phyloP scores from a whole-genome alignment of 2,329 filamentous ascomycete species.

The Septoria linicola region DNA sequence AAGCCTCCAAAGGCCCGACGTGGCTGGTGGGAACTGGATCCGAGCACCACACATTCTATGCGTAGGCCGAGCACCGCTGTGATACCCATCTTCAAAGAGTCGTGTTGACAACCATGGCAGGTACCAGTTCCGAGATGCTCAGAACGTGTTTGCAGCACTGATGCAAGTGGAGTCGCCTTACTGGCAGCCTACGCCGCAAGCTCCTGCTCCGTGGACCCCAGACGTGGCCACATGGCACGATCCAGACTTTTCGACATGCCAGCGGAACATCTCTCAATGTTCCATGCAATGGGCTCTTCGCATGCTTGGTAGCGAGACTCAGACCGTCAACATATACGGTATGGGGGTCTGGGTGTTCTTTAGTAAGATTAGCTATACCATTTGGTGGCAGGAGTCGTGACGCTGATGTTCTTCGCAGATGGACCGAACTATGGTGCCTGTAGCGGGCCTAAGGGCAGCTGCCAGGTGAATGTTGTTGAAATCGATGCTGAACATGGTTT shows the following conservation, averaged over 20 bases:
- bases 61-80: slow-evolving; percentile 28
- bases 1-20: slow-evolving; percentile 45
- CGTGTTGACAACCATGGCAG: background rate
- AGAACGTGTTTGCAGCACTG: slow-evolving; percentile 51
- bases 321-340: slow-evolving; percentile 42
- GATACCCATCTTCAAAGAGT: background rate
- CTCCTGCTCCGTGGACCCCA: slow-evolving; percentile 46
- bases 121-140: slow-evolving; percentile 50
- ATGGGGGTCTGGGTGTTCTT: slow-evolving; percentile 45
- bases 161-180: slow-evolving; percentile 57
- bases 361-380: slow-evolving; percentile 22
- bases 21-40: slow-evolving; percentile 55
- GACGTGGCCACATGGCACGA: slow-evolving; percentile 35
- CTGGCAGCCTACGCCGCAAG: slow-evolving; percentile 29
- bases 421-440: slow-evolving; percentile 28
- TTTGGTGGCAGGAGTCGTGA: background rate
- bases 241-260: slow-evolving; percentile 33
- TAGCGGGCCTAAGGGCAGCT: slow-evolving; percentile 37
- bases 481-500: slow-evolving; percentile 17
- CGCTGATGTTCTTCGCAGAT: slow-evolving; percentile 20
- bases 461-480: slow-evolving; percentile 39
- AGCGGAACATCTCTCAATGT: slow-evolving; percentile 32
- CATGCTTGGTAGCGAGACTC: slow-evolving; percentile 33
- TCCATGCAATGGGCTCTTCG: slow-evolving; percentile 37
- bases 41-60: slow-evolving; percentile 55